Conservation (phyloP, 768 basidiomycete genomes). For the Pleurotus salmoneostramineus region DNA sequence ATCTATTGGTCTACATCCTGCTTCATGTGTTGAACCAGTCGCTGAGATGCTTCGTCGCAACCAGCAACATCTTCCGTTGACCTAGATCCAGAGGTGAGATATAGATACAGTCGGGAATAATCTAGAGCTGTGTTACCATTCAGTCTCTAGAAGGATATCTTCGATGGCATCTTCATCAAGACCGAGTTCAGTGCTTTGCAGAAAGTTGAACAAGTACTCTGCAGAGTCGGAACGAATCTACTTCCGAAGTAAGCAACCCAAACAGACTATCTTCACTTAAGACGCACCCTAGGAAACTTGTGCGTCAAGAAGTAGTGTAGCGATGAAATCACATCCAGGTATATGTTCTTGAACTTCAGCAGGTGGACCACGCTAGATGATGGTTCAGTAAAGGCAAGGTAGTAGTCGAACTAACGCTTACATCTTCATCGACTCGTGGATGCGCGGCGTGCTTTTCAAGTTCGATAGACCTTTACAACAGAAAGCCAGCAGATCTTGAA, state of each 20-base stretch:
- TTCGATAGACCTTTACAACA: slow-evolving; percentile 58
- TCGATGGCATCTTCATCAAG: slow-evolving; percentile 65
- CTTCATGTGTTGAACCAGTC: not conserved
- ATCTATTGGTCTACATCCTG: not conserved
- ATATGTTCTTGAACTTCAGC: slow-evolving; percentile 47
- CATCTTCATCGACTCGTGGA: slow-evolving; percentile 84
- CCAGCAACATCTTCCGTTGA: slow-evolving; percentile 25
- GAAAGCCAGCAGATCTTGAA: slow-evolving; percentile 50
- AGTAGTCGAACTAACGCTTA: slow-evolving; percentile 27
- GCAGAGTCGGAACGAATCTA: slow-evolving; percentile 80
- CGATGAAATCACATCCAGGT: slow-evolving; percentile 34
- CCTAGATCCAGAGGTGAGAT: slow-evolving; percentile 30
- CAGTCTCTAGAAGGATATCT: slow-evolving; percentile 72
- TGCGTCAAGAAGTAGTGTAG: slow-evolving; percentile 70
- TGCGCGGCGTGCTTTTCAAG: slow-evolving; percentile 80
- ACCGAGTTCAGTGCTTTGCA: slow-evolving; percentile 68
- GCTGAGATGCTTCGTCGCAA: not conserved
- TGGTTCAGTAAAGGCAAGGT: slow-evolving; percentile 1
- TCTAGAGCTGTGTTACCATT: slow-evolving; percentile 51
- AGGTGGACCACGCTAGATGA: slow-evolving; percentile 59
- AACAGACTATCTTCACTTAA: slow-evolving; percentile 7
- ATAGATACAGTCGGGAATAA: not conserved
- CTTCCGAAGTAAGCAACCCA: slow-evolving; percentile 6
- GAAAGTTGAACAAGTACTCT: slow-evolving; percentile 74
- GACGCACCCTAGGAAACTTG: slow-evolving; percentile 71